Conservation (phyloP, 75 land plant genomes). For the Chamaecyparis obtusa region DNA sequence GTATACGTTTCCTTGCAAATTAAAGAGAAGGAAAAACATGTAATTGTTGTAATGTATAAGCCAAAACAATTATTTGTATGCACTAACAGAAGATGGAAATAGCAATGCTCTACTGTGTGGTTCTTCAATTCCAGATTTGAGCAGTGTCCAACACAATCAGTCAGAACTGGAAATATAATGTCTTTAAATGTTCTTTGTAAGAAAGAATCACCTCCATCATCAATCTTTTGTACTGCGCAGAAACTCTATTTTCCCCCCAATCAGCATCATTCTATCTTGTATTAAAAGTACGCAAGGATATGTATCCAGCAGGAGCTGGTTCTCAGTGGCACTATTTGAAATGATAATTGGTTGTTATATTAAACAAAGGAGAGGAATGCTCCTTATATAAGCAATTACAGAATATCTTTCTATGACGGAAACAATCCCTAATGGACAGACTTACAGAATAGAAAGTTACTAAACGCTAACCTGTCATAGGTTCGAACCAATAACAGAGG, state of each 20-base stretch:
- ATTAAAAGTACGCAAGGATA: neutral
- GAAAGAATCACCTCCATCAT: neutral
- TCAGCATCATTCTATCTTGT: neutral
- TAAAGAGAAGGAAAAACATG: neutral
- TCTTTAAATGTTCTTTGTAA: neutral
- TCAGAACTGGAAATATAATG: neutral
- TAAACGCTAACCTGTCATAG: no score
- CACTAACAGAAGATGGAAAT: neutral
- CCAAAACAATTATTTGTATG: neutral
- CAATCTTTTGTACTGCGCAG: neutral
- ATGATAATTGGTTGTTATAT: no score
- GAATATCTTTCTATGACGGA: no score
- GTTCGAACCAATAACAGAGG: no score
- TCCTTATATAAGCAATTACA: no score
- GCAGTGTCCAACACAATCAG: neutral
- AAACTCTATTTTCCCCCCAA: neutral
- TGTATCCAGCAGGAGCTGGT: neutral
- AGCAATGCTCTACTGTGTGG: neutral
- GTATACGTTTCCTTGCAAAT: neutral
- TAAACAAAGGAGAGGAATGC: no score
- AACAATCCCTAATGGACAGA: no score
- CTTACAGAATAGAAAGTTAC: no score
- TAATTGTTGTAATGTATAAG: neutral
- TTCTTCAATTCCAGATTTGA: neutral
- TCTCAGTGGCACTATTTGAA: neutral